Evolutionary conservation across 495 filamentous ascomycete genomes (phyloP), one percentile per base, ranked within the genome.

Genomic region (Xylaria castorea): DNA sequence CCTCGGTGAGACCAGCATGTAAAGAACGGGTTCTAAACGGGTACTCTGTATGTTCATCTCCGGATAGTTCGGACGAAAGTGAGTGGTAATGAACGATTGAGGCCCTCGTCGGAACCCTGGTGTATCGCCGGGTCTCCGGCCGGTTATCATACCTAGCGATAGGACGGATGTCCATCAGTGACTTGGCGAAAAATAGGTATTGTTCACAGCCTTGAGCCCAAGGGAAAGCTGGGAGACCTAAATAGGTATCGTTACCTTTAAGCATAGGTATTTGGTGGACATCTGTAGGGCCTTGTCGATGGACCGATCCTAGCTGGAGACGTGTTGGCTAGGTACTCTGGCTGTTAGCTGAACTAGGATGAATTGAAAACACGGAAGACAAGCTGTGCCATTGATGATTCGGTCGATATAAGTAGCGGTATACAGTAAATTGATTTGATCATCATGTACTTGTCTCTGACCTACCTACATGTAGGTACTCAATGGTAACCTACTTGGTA

Each of bases 41-140:
- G 9, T 7, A 22, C 44, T 2, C 11, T 44, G 38, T 42, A 34
- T 70, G 57, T 62, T 51, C 68, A 36, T 62, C 27, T 8, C 25
- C 9, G 22, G 5, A 14, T 34, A 69, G 66, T 60, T 69, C 66
- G 53, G 66, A 58, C 66, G 53, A 60, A 48, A n/a, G n/a, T 27
- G 18, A 51, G 11, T 27, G 16, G 12, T 11, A 11, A 50, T 44
- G 68, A 53, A 48, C 5, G 42, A 11, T 61, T 34, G 32, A 63
- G 30, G 20, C 20, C 12, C 20, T 32, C 1, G 7, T 67, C 30
- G 27, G 38, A 20, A 30, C 22, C 53, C 16, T 27, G 42, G 38
- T 44, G 61, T 64, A 25, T 32, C 53, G 53, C 53, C 53, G 53
- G 51, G 16, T 32, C 11, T 57, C 53, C 27, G 27, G 53, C 22